Evolutionary conservation across 2,329 filamentous ascomycete genomes (phyloP).

Genomic region (Colletotrichum sp.): DNA sequence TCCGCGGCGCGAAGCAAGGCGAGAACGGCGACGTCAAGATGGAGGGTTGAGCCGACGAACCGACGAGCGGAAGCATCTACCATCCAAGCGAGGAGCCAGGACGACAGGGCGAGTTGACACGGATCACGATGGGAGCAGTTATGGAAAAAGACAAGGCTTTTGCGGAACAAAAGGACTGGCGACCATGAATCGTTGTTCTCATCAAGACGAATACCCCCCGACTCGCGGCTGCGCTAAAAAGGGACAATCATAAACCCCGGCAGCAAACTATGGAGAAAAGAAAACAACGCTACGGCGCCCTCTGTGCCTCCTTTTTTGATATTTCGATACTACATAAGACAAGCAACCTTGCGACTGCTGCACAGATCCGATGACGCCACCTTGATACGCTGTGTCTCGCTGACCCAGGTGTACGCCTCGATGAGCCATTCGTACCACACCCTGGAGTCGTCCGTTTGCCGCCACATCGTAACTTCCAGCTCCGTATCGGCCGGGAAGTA

Average conservation of each 20-base stretch:
- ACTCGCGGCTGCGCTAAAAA: neutral
- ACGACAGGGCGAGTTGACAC: neutral
- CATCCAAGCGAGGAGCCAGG: neutral
- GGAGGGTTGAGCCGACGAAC: conserved; percentile 46
- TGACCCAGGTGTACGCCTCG: conserved; percentile 76
- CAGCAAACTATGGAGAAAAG: conserved; percentile 8
- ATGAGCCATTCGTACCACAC: conserved; percentile 99
- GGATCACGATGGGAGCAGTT: conserved; percentile 5
- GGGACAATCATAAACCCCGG: neutral
- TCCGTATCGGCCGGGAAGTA: conserved; percentile 85
- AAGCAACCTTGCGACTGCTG: conserved; percentile 72
- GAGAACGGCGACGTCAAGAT: conserved; percentile 62
- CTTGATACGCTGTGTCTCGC: conserved; percentile 66
- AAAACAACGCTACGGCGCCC: conserved; percentile 1
- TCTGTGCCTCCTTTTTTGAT: neutral
- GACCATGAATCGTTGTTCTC: conserved; percentile 2
- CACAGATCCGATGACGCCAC: conserved; percentile 70
- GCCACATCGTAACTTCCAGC: conserved; percentile 92
- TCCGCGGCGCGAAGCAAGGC: conserved; percentile 63
- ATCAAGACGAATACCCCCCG: neutral
- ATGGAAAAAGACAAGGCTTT: neutral
- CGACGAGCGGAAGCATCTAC: conserved; percentile 3
- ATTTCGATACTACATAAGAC: conserved; percentile 62
- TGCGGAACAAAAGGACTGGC: neutral
- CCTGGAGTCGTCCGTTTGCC: conserved; percentile 91